Base-by-base conservation (phyloP, 2,329 filamentous ascomycete species). In the Sordariomycetes sp. region DNA sequence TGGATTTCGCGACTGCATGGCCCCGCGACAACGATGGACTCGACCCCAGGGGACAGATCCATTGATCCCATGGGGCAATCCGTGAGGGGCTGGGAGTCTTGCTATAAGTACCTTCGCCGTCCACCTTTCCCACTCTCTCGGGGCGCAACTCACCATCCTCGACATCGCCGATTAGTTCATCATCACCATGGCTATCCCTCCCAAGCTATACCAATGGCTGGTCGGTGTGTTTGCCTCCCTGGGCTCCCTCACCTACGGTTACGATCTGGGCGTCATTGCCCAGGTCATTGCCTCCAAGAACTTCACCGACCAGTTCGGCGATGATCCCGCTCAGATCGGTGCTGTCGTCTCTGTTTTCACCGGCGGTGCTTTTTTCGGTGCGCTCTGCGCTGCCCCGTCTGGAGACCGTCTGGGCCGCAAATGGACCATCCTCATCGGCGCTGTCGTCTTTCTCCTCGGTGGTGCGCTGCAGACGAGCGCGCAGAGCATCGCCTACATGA, bases 301-400 rank as follows among this genome's bases (percentile, higher is more conserved):
- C 8, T 40, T 37, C 26, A 27, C 21, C 8, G 26, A 24, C 3
- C 24, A 21, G 12, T 39, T 41, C 18, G 36, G 36, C 15, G 32
- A 46, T n/a, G n/a, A n/a, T n/a, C n/a, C n/a, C 38, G 40, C 58
- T 1, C 46, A 61, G 6, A 54, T 47, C 16, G 82, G 81, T 35
- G 72, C 81, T 4, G 80, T 86, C 0, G 35, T 37, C 10, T 83
- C 81, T 2, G 68, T 87, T 38, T 88, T 90, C 54, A 88, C 84
- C 0, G 80, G 83, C 24, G 70, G 70, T 14, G 82, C 82, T 15
- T 86, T 86, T 58, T 71, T 82, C 33, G 51, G 51, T 23, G 44
- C 45, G 15, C 33, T 54, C 5, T 26, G 43, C 15, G 46, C 44
- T 19, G 61, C 58, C 36, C 58, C 57, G 9, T 46, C 64, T 19